Percentiles rank a stretch among this genome's conserved stretches.
Conservation (phyloP, 768 basidiomycete species). For the Tremella fuciformis region DNA sequence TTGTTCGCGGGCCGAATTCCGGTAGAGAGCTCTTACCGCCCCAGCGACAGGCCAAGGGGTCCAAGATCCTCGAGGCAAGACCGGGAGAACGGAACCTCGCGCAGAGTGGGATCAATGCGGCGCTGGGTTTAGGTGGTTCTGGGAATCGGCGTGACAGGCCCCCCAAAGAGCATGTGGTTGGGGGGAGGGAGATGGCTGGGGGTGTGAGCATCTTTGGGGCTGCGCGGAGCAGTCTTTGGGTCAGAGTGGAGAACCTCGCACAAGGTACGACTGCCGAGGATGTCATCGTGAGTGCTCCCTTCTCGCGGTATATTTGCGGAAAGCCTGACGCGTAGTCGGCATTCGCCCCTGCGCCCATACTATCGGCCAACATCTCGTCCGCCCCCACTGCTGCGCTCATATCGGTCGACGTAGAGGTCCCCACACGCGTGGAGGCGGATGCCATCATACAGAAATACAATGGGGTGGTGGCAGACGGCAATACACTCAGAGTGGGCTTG, state of each 20-base stretch:
- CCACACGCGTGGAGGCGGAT: conserved; percentile 62
- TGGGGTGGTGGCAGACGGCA: conserved; percentile 77
- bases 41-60: conserved; percentile 10
- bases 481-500: conserved; percentile 64
- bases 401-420: conserved; percentile 70
- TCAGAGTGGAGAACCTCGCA: conserved; percentile 71
- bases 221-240: conserved; percentile 53
- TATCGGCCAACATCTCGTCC: conserved; percentile 55
- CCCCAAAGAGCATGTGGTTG: not conserved
- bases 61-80: not conserved
- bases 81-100: conserved; percentile 8
- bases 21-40: conserved; percentile 33
- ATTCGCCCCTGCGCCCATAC: conserved; percentile 68
- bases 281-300: conserved; percentile 58
- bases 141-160: conserved; percentile 1
- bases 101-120: conserved; percentile 9
- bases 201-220: conserved; percentile 40
- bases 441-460: conserved; percentile 72
- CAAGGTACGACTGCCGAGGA: conserved; percentile 76
- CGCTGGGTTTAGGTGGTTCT: conserved; percentile 7
- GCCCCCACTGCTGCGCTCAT: conserved; percentile 53
- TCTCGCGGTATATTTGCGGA: not conserved
- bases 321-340: conserved; percentile 60
- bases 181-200: not conserved
- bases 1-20: conserved; percentile 21